A percentile compares a stretch with the other conserved stretches of the same genome.
Evolutionary conservation across 148 eudicot species (phyloP).

Genomic region (Pharnaceum exiguum): DNA sequence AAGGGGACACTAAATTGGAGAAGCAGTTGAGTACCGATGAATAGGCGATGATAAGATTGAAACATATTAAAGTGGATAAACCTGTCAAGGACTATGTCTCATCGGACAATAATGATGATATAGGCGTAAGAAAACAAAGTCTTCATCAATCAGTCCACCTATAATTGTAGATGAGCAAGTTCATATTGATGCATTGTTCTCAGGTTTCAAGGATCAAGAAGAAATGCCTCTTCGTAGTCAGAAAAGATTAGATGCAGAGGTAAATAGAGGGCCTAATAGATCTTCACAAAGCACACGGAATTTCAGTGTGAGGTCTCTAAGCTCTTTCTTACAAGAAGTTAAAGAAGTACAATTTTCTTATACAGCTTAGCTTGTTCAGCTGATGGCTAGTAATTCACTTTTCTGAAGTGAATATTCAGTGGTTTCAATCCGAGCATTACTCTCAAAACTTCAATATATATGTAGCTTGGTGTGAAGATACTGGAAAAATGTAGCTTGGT

Average conservation of each 20-base stretch:
- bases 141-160: slow-evolving; percentile 1
- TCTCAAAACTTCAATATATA: slow-evolving; percentile 90
- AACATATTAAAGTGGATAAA: slow-evolving; percentile 1
- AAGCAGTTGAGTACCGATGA: slow-evolving; percentile 20
- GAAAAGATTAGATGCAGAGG: slow-evolving; percentile 3
- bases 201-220: slow-evolving; percentile 15
- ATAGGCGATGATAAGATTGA: slow-evolving; percentile 11
- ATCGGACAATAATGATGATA: slow-evolving; percentile 18
- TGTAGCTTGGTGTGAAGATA: no score
- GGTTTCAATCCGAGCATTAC: slow-evolving; percentile 76
- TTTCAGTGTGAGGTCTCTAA: neutral
- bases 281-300: neutral
- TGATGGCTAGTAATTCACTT: neutral
- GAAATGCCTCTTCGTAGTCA: slow-evolving; percentile 3
- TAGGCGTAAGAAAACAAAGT: slow-evolving; percentile 1
- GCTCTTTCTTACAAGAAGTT: neutral
- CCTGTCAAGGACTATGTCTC: slow-evolving; percentile 7
- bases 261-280: slow-evolving; percentile 4
- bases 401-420: no score
- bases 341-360: slow-evolving; percentile 10
- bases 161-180: neutral
- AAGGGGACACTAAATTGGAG: slow-evolving; percentile 24
- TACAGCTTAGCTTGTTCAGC: no score
- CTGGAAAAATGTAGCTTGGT: no score
- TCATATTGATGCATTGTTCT: neutral